Conservation (phyloP, 2,329 filamentous ascomycete genomes). For the Cadophora sp. region DNA sequence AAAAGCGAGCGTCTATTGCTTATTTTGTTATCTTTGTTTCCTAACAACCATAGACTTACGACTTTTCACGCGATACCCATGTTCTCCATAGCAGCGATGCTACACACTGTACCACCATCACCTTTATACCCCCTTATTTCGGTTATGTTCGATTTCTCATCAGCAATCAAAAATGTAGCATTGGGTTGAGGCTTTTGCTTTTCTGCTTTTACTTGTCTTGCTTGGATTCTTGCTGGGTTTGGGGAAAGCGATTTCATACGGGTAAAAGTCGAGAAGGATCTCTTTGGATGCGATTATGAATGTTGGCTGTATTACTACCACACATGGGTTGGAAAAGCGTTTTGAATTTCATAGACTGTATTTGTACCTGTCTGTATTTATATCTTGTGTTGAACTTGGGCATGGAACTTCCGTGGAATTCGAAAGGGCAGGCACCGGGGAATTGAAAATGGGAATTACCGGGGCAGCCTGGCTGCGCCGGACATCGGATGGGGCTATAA, state of each 20-base stretch:
- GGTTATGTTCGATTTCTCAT: not conserved
- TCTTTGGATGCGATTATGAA: slow-evolving; percentile 1
- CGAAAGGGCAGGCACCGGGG: too few species aligned
- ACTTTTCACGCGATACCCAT: slow-evolving; percentile 7
- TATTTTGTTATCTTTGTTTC: not conserved
- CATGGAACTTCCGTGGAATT: too few species aligned
- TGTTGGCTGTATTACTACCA: not conserved
- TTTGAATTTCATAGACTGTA: slow-evolving; percentile 4
- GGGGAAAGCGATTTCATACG: not conserved
- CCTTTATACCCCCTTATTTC: not conserved
- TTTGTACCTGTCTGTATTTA: slow-evolving; percentile 7
- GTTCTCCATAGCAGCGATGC: not conserved
- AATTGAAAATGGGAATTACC: too few species aligned
- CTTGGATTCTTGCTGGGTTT: not conserved
- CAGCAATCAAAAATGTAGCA: not conserved
- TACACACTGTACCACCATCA: not conserved
- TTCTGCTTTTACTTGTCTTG: not conserved
- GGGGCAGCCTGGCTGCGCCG: too few species aligned
- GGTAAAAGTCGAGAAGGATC: not conserved
- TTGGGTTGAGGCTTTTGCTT: not conserved
- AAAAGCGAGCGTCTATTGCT: not conserved
- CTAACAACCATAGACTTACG: not conserved
- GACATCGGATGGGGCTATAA: too few species aligned
- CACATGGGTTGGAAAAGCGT: slow-evolving; percentile 6
- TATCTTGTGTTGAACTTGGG: not conserved